Conservation (phyloP, 2,329 filamentous ascomycete genomes). For the Nemania bipapillata region DNA sequence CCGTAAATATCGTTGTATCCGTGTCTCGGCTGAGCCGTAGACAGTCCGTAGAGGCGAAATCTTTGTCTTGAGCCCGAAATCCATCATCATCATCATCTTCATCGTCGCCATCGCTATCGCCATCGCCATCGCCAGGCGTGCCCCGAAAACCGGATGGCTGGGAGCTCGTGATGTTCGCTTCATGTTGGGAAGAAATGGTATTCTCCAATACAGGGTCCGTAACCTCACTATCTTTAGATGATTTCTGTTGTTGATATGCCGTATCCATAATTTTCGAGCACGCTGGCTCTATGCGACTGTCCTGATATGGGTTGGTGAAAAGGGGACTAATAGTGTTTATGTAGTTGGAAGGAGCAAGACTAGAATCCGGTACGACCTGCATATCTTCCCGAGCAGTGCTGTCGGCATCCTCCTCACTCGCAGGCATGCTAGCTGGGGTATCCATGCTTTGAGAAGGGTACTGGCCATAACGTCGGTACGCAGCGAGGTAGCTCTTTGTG, state of each 20-base stretch:
- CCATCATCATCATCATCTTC: constrained; percentile 33
- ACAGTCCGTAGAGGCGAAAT: constrained; percentile 31
- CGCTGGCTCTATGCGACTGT: neutral
- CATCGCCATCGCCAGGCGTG: constrained; percentile 34
- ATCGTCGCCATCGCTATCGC: no score
- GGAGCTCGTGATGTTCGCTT: constrained; percentile 37
- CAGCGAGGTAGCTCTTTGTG: constrained; percentile 12
- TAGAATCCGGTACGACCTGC: neutral
- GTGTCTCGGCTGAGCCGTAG: constrained; percentile 37
- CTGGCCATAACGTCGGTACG: constrained; percentile 29
- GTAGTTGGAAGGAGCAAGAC: neutral
- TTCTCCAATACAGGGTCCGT: constrained; percentile 34
- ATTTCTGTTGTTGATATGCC: neutral
- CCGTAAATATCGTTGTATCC: constrained; percentile 13
- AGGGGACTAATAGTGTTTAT: no score
- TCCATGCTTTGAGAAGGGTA: constrained; percentile 31
- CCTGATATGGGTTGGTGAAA: neutral
- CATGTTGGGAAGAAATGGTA: constrained; percentile 38
- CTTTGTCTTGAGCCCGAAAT: constrained; percentile 23
- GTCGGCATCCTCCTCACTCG: neutral
- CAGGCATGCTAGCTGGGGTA: constrained; percentile 2
- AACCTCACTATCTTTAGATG: constrained; percentile 25
- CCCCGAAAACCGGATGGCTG: constrained; percentile 4
- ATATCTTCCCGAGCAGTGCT: neutral
- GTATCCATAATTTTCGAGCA: neutral